Percentiles rank a stretch among this genome's conserved stretches.
phyloP scores from a whole-genome alignment of 495 filamentous ascomycete species.

The Xylaria cubensis region DNA sequence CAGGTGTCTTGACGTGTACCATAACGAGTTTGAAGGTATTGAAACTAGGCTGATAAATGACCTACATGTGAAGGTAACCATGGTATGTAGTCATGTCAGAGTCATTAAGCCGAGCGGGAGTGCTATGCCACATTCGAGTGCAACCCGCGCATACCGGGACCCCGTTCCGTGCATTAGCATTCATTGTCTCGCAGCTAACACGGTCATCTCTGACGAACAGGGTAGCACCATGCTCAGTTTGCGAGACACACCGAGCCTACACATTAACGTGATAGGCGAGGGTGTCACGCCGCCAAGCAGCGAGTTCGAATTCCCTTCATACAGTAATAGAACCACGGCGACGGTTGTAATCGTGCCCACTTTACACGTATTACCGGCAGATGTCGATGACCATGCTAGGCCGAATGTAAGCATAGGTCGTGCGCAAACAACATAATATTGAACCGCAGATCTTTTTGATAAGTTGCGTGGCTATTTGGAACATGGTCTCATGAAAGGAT shows the following conservation, averaged over 20 bases:
- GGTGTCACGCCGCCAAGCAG: constrained; percentile 22
- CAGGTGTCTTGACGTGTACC: neutral
- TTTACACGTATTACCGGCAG: neutral
- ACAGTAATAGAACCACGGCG: constrained; percentile 28
- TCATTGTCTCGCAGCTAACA: constrained; percentile 2
- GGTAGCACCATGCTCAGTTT: constrained; percentile 22
- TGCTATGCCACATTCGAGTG: neutral
- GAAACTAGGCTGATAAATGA: constrained; percentile 20
- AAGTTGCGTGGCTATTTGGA: neutral
- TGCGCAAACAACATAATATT: neutral
- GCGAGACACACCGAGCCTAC: constrained; percentile 25
- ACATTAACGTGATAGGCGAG: constrained; percentile 29
- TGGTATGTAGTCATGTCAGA: constrained; percentile 31
- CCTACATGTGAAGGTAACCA: constrained; percentile 28
- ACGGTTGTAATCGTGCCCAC: constrained; percentile 1
- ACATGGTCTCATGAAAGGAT: neutral
- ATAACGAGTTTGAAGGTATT: neutral
- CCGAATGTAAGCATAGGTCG: neutral
- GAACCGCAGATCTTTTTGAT: neutral
- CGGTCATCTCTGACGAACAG: constrained; percentile 13
- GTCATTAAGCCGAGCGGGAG: neutral
- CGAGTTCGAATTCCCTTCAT: constrained; percentile 31
- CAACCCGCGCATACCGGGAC: neutral
- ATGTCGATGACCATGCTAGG: neutral
- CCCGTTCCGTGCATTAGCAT: neutral